Conservation (phyloP, 306 rosid species). For the Sophora flavescens region DNA sequence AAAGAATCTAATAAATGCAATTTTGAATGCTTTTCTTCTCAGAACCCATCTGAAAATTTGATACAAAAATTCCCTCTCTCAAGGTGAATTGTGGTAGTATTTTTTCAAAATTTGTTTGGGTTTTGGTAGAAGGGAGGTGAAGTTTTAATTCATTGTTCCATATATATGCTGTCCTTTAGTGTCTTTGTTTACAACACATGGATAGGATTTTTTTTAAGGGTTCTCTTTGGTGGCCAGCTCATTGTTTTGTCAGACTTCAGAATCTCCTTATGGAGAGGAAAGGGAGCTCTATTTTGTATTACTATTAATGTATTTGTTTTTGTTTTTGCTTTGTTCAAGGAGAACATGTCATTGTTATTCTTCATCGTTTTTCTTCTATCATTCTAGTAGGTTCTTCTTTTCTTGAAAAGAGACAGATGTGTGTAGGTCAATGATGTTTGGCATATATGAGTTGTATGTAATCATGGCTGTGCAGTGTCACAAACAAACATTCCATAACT, state of each 20-base stretch:
- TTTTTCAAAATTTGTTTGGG: background rate
- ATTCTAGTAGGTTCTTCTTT: background rate
- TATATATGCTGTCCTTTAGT: background rate
- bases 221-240: background rate
- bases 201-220: background rate
- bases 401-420: background rate
- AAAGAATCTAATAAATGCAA: background rate
- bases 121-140: background rate
- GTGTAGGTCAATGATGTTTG: background rate
- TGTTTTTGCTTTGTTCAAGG: background rate
- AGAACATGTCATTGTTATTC: background rate
- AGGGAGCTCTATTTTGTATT: background rate
- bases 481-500: background rate
- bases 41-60: background rate
- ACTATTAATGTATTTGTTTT: background rate
- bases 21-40: background rate
- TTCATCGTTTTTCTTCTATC: background rate
- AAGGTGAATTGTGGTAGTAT: background rate
- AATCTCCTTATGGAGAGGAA: slow-evolving; percentile 13
- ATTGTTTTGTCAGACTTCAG: background rate
- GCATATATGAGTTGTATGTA: background rate
- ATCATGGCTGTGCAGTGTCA: slow-evolving; percentile 35
- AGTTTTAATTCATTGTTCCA: background rate
- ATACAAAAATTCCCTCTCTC: background rate
- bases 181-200: background rate